Evolutionary conservation across 805 yeast genomes (phyloP), one percentile per base, ranked within the genome.

Genomic region (Cyberlindnera euphorbiae): DNA sequence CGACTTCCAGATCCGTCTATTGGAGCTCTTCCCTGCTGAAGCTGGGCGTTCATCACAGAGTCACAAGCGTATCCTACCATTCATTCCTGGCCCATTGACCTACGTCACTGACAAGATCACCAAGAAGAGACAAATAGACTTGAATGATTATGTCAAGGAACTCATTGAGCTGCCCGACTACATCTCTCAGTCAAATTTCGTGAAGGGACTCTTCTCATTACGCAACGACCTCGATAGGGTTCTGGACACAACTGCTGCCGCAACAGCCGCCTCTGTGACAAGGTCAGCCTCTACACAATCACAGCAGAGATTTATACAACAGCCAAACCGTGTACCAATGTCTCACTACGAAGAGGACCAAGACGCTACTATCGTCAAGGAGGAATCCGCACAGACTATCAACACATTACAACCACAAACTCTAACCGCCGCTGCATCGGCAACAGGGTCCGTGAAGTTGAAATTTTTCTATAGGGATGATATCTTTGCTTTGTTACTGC

Each of bases 41-140:
- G 95, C 97, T 8, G 97, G 97, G 11, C 79, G 86, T 47, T 63
- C 55, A 32, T 79, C 77, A 29, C 79, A 78, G 28, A 83, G 83
- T 59, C 69, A 77, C 18, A 76, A 78, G 35, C 76, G 98, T 46
- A 80, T 83, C 21, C 69, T 93, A 39, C 98, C 98, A 7, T 87
- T 81, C 47, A 89, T 93, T 53, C 97, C 98, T 0, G 98, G 97
- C 1, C 99, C 98, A 3, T 70, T 90, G 32, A 82, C 94, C 26
- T 84, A 82, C 52, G 95, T 93, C 36, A 87, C 87, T 44, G 97
- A 90, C 61, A 63, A 77, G 12, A 74, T 76, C 26, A 72, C 82
- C 1, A 60, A 66, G 32, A 75, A 73, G 49, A 64, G 83, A 38
- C 66, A 72, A 32, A 70, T 66, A 1, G 77, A 73, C 49, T 56